Conservation (phyloP, 495 filamentous ascomycete genomes). For the Eremomyces bilateralis region DNA sequence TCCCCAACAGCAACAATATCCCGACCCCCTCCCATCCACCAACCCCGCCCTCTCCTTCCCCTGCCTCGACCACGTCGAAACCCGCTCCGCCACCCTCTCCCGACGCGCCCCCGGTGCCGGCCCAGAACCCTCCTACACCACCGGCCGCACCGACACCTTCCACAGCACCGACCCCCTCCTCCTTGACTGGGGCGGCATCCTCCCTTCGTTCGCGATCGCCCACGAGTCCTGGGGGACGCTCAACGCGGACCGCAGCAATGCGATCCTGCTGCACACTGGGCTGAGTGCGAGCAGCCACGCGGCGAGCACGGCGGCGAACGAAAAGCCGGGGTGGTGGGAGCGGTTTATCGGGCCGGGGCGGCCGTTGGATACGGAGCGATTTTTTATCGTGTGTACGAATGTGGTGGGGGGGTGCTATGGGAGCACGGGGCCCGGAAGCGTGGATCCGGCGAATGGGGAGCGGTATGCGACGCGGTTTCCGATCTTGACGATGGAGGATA, state of each 20-base stretch:
- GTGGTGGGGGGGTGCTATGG: constrained; percentile 93
- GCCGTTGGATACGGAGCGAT: constrained; percentile 75
- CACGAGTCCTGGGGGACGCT: constrained; percentile 86
- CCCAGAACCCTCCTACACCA: constrained; percentile 86
- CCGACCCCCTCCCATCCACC: no score
- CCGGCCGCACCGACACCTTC: constrained; percentile 56
- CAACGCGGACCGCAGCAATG: constrained; percentile 68
- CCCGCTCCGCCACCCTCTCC: constrained; percentile 55
- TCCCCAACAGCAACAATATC: no score
- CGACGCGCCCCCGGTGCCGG: constrained; percentile 44
- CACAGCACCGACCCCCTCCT: constrained; percentile 52
- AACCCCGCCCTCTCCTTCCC: constrained; percentile 91
- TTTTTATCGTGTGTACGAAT: constrained; percentile 90
- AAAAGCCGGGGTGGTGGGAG: constrained; percentile 95
- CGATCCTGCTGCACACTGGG: constrained; percentile 80
- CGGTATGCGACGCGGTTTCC: constrained; percentile 90
- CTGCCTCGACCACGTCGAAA: constrained; percentile 81
- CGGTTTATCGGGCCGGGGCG: constrained; percentile 86
- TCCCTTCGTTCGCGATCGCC: constrained; percentile 70
- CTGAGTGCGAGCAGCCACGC: constrained; percentile 92
- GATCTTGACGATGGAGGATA: constrained; percentile 89
- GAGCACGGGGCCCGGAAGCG: constrained; percentile 70
- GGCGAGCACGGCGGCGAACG: constrained; percentile 65
- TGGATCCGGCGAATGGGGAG: constrained; percentile 75
- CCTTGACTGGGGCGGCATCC: constrained; percentile 80